phyloP scores from a whole-genome alignment of 176 grass and related monocot species.

The Avena insularis region DNA sequence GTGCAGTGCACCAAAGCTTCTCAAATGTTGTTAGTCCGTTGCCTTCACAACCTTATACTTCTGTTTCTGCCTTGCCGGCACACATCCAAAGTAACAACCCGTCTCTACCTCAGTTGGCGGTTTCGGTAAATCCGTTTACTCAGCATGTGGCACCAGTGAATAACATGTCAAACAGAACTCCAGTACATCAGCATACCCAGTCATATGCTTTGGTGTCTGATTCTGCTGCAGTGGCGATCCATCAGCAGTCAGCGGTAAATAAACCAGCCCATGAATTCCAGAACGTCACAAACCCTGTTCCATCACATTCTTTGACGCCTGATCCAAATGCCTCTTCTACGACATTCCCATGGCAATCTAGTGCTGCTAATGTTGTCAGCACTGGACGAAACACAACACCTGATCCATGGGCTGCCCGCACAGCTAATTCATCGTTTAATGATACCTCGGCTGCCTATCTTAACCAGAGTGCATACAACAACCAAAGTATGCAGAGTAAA shows the following conservation, averaged over 20 bases:
- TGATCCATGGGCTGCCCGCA: slow-evolving; percentile 40
- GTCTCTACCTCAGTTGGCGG: slow-evolving; percentile 28
- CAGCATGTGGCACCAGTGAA: slow-evolving; percentile 49
- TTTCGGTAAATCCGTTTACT: slow-evolving; percentile 46
- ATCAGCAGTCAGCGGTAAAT: slow-evolving; percentile 50
- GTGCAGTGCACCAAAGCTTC: slow-evolving; percentile 43
- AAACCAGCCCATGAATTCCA: slow-evolving; percentile 45
- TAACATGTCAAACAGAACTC: slow-evolving; percentile 46
- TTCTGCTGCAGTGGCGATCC: slow-evolving; percentile 21
- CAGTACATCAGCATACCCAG: slow-evolving; percentile 43
- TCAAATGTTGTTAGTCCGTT: slow-evolving; percentile 56
- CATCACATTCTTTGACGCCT: neutral
- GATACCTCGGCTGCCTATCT: slow-evolving; percentile 13
- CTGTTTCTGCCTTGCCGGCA: slow-evolving; percentile 54
- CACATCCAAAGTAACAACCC: slow-evolving; percentile 37
- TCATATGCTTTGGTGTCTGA: slow-evolving; percentile 34
- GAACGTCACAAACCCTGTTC: slow-evolving; percentile 34
- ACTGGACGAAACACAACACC: slow-evolving; percentile 29
- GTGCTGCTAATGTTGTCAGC: slow-evolving; percentile 15
- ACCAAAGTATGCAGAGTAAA: slow-evolving; percentile 21
- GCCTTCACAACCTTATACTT: slow-evolving; percentile 50
- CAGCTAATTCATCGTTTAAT: slow-evolving; percentile 39
- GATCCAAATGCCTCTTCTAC: slow-evolving; percentile 44
- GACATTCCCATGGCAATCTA: slow-evolving; percentile 51
- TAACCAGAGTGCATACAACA: slow-evolving; percentile 55